phyloP scores from a whole-genome alignment of 495 filamentous ascomycete genomes.

The Echria macrotheca region DNA sequence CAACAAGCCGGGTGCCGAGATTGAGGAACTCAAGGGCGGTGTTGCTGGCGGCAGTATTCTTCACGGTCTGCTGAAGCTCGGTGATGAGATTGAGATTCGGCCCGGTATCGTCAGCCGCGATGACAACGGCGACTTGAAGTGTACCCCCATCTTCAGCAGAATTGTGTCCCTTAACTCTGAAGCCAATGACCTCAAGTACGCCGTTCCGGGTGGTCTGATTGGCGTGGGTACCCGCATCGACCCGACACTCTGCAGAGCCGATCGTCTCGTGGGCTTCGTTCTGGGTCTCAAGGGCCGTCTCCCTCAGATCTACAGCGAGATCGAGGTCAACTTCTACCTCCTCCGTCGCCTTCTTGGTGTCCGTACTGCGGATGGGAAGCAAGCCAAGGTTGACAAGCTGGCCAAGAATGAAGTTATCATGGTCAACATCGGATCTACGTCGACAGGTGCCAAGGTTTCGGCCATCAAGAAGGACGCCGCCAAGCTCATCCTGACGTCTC shows the following conservation, averaged over 20 bases:
- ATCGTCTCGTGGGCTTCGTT: conserved; percentile 97
- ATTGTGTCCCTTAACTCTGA: conserved; percentile 94
- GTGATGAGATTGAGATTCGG: conserved; percentile 96
- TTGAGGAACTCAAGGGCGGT: conserved; percentile 97
- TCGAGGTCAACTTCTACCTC: conserved; percentile 99
- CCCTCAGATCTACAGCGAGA: conserved; percentile 91
- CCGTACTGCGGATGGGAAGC: conserved; percentile 96
- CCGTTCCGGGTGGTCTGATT: conserved; percentile 93
- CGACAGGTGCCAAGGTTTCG: conserved; percentile 90
- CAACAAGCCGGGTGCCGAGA: conserved; percentile 99
- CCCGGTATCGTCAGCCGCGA: conserved; percentile 93
- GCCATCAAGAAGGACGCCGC: conserved; percentile 96
- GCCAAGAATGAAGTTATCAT: conserved; percentile 97
- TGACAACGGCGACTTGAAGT: conserved; percentile 88
- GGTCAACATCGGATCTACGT: conserved; percentile 98
- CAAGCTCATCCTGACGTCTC: conserved; percentile 71
- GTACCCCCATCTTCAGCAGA: conserved; percentile 91
- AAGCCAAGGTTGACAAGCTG: conserved; percentile 96
- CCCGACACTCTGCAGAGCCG: conserved; percentile 93
- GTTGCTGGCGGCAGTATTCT: conserved; percentile 96
- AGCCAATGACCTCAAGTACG: conserved; percentile 95
- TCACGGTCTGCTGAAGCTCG: conserved; percentile 89
- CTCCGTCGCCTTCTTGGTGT: conserved; percentile 91
- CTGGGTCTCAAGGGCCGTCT: conserved; percentile 87
- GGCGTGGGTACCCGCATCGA: conserved; percentile 96